Evolutionary conservation across 2,329 filamentous ascomycete species (phyloP), one percentile per base, ranked within the genome.

Genomic region (Eutypella sp.): DNA sequence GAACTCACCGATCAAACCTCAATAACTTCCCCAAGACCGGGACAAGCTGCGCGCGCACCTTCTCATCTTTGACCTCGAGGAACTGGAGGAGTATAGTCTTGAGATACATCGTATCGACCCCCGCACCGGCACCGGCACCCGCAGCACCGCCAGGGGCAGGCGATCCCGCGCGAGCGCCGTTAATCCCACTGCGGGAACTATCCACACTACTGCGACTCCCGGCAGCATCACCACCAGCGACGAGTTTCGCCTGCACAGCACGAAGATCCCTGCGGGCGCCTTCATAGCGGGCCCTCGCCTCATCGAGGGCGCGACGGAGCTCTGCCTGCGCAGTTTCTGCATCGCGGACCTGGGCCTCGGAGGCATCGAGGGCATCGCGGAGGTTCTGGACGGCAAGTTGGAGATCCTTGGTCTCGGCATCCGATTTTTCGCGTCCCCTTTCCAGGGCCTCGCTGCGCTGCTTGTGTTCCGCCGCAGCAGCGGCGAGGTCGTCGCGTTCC

Each of bases 1-100:
- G 7, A 18, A 74, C 84, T 69, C 69, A 87, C 82, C 82, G 81
- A 67, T 89, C 84, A 68, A 92, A 89, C 52, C 82, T 80, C 60
- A 93, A 68, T 61, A 92, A 68, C 75, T 87, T 84, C 24, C 84
- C 84, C 57, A 93, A 64, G 27, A 91, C 87, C 1, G 87, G 87
- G 46, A 93, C 84, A 52, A 92, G 73, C 71, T 89, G 85, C 51
- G 81, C 76, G 57, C 89, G 79, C 56, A 88, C 72, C 69, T 81
- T 86, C 63, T 84, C 86, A 61, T 92, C 87, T 68, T 82, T 88
- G 55, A 88, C 83, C 71, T 91, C 85, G 53, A 93, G 65, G 63
- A 92, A 92, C 65, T 91, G 87, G 53, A 93, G 67, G 55, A 93
- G 66, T 45, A 92, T 86, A 8, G 87, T 90, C 74, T 90, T 91